Percentiles rank a stretch among this genome's conserved stretches.
phyloP scores from a whole-genome alignment of 208 protist genomes.

The Trypanosoma theileri region DNA sequence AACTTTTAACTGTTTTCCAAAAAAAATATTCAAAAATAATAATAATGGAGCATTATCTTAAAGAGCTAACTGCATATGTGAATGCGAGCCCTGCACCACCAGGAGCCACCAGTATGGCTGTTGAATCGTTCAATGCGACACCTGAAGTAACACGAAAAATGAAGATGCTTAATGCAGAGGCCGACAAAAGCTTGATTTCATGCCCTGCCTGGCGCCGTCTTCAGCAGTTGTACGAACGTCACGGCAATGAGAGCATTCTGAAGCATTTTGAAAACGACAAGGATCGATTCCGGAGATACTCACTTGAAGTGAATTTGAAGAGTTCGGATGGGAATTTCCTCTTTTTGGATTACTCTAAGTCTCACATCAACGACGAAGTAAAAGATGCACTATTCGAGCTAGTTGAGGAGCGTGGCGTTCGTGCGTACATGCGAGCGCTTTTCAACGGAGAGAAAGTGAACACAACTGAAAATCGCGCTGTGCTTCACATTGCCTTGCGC shows the following conservation, averaged over 20 bases:
- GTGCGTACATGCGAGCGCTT: constrained; percentile 76
- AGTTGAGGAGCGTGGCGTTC: constrained; percentile 78
- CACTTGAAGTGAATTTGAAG: constrained; percentile 59
- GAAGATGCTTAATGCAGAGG: constrained; percentile 29
- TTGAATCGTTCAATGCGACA: constrained; percentile 59
- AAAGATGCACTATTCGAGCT: constrained; percentile 84
- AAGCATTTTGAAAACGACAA: constrained; percentile 63
- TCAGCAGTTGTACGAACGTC: constrained; percentile 65
- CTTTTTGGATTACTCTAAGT: constrained; percentile 96
- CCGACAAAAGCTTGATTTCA: constrained; percentile 45
- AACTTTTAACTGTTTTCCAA: not conserved
- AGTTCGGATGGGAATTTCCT: constrained; percentile 77
- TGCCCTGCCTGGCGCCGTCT: constrained; percentile 60
- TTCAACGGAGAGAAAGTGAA: constrained; percentile 97
- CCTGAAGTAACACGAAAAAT: constrained; percentile 58
- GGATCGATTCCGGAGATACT: constrained; percentile 71
- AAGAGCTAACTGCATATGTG: constrained; percentile 46
- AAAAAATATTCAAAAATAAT: not conserved
- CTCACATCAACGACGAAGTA: constrained; percentile 93
- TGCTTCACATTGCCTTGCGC: constrained; percentile 96
- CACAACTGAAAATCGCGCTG: constrained; percentile 92
- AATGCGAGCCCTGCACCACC: constrained; percentile 33
- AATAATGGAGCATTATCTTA: constrained; percentile 55
- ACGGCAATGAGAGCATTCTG: constrained; percentile 60
- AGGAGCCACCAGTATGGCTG: constrained; percentile 50